phyloP scores from a whole-genome alignment of 1,284 basidiomycete species.

The Naganishia sp. region DNA sequence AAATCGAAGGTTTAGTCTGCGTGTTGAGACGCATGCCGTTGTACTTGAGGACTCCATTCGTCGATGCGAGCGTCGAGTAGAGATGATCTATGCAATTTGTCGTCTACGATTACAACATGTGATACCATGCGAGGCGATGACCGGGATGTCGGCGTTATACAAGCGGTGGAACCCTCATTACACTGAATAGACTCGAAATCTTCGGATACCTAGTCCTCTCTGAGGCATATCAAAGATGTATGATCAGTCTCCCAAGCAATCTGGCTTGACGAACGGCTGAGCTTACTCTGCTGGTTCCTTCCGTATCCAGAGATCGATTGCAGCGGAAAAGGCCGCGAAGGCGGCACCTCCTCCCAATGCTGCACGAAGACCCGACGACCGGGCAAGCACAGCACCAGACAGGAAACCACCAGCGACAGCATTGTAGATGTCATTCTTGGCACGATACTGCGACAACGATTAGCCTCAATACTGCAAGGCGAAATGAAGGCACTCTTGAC shows the following conservation, averaged over 20 bases:
- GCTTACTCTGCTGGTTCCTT: slow-evolving; percentile 80
- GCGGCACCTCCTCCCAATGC: slow-evolving; percentile 78
- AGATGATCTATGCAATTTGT: not conserved
- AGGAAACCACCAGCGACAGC: slow-evolving; percentile 57
- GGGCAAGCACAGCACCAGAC: slow-evolving; percentile 74
- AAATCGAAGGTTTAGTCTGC: slow-evolving; percentile 6
- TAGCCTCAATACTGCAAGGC: not conserved
- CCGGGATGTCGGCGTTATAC: slow-evolving; percentile 7
- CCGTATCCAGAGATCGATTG: slow-evolving; percentile 81
- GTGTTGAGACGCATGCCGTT: not conserved
- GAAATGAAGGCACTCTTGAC: slow-evolving; percentile 50
- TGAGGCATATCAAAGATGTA: not conserved
- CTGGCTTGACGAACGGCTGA: not conserved
- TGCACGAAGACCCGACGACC: slow-evolving; percentile 79
- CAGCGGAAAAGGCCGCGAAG: slow-evolving; percentile 87
- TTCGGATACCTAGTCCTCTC: slow-evolving; percentile 5
- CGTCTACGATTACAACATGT: slow-evolving; percentile 20
- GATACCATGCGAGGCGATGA: slow-evolving; percentile 10
- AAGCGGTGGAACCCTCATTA: slow-evolving; percentile 5
- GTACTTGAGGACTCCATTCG: not conserved
- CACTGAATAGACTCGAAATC: not conserved
- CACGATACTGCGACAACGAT: slow-evolving; percentile 71
- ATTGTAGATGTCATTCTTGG: slow-evolving; percentile 91
- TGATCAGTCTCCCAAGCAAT: not conserved
- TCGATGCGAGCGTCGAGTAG: not conserved